Conservation (phyloP, 345 rosid species). For the Populus pruinosa region DNA sequence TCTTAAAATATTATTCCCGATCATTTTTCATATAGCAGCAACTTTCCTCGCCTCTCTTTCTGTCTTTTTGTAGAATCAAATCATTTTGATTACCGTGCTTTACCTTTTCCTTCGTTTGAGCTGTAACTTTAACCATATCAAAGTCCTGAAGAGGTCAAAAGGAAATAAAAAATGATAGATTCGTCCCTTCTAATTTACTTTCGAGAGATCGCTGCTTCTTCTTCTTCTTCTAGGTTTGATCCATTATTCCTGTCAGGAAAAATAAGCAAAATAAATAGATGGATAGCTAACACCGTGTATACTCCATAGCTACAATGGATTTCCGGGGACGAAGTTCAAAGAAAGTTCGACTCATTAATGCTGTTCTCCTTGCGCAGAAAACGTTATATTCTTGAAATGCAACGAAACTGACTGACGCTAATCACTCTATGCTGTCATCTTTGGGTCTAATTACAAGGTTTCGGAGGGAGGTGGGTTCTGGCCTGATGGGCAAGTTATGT, state of each 20-base stretch:
- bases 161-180: not conserved
- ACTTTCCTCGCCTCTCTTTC: not conserved
- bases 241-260: not conserved
- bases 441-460: not conserved
- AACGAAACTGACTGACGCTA: not conserved
- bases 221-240: not conserved
- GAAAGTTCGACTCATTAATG: not conserved
- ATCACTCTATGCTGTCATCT: not conserved
- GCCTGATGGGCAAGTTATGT: not conserved
- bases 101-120: not conserved
- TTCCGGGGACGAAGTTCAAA: not conserved
- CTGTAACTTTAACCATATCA: conserved; percentile 3
- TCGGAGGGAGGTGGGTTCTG: not conserved
- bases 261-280: not conserved
- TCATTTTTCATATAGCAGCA: conserved; percentile 4
- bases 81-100: conserved; percentile 13
- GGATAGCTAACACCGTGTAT: not conserved
- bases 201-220: not conserved
- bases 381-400: not conserved
- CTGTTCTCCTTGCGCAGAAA: not conserved
- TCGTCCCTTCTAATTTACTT: not conserved
- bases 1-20: not conserved
- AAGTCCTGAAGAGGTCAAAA: not conserved
- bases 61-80: conserved; percentile 19
- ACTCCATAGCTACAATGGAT: not conserved